Evolutionary conservation across 1,139 yeast species (phyloP).

Genomic region (Arxiozyma slooffiae): DNA sequence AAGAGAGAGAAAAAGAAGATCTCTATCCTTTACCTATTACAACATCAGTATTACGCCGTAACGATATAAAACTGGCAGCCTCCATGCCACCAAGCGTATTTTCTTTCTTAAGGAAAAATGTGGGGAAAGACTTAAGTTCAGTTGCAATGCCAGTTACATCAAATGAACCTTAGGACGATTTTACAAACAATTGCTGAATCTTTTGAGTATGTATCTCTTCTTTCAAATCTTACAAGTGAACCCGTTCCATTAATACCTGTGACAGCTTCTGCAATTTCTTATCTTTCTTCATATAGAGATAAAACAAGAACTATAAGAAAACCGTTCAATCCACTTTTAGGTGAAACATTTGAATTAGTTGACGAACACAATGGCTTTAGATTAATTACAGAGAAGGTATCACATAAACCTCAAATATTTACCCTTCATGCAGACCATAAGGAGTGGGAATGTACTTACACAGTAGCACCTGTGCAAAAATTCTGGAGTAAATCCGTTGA

Average conservation of each 20-base stretch:
- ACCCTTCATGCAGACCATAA: conserved; percentile 68
- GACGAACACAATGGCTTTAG: conserved; percentile 68
- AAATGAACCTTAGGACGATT: conserved; percentile 81
- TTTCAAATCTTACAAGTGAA: conserved; percentile 47
- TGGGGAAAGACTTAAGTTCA: conserved; percentile 80
- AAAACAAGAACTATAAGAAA: conserved; percentile 72
- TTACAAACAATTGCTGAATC: conserved; percentile 72
- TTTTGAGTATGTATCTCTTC: conserved; percentile 61
- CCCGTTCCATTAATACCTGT: conserved; percentile 48
- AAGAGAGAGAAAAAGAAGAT: conserved; percentile 18
- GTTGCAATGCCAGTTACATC: conserved; percentile 91
- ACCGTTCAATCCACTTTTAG: conserved; percentile 85
- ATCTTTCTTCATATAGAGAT: conserved; percentile 57
- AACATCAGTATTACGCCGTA: conserved; percentile 43
- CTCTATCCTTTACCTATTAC: conserved; percentile 56
- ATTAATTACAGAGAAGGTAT: conserved; percentile 65
- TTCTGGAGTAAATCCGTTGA: conserved; percentile 95
- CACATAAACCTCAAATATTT: conserved; percentile 73
- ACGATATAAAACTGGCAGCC: conserved; percentile 49
- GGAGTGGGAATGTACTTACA: conserved; percentile 66
- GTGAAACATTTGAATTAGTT: conserved; percentile 79
- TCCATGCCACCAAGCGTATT: conserved; percentile 75
- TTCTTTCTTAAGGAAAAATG: conserved; percentile 73
- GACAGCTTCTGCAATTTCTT: conserved; percentile 76
- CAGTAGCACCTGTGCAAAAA: conserved; percentile 76